Percentiles rank a stretch among this genome's conserved stretches.
phyloP scores from a whole-genome alignment of 805 yeast species.

The Ogataea wickerhamii region DNA sequence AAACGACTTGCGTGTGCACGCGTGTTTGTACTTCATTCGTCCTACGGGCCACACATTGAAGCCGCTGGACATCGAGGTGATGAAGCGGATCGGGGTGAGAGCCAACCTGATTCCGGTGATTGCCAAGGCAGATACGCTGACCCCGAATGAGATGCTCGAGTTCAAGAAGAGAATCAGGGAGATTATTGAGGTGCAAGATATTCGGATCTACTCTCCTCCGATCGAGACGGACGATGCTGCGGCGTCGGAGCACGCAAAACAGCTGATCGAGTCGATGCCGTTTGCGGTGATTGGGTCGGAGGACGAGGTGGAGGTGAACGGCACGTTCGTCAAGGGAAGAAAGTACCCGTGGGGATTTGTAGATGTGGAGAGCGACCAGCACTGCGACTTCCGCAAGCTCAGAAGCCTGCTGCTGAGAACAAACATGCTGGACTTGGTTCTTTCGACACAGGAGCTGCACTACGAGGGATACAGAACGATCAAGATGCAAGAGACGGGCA shows the following conservation, averaged over 20 bases:
- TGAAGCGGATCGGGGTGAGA: slow-evolving; percentile 76
- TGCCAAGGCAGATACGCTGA: slow-evolving; percentile 83
- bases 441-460: slow-evolving; percentile 77
- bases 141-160: slow-evolving; percentile 61
- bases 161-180: slow-evolving; percentile 78
- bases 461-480: slow-evolving; percentile 74
- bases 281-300: slow-evolving; percentile 81
- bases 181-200: slow-evolving; percentile 79
- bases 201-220: slow-evolving; percentile 80
- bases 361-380: slow-evolving; percentile 81
- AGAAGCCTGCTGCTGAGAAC: slow-evolving; percentile 77
- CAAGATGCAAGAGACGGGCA: slow-evolving; percentile 49
- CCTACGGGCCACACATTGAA: slow-evolving; percentile 88
- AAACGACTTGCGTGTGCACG: slow-evolving; percentile 86
- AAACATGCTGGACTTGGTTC: slow-evolving; percentile 75
- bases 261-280: slow-evolving; percentile 80
- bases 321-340: slow-evolving; percentile 69
- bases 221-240: slow-evolving; percentile 72
- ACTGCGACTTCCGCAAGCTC: slow-evolving; percentile 80
- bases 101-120: slow-evolving; percentile 88
- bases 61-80: slow-evolving; percentile 83
- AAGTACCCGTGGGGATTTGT: slow-evolving; percentile 89
- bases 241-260: slow-evolving; percentile 75
- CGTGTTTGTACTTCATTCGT: slow-evolving; percentile 82
- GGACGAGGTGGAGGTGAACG: slow-evolving; percentile 62